Evolutionary conservation across 805 yeast genomes (phyloP).

Genomic region (Danielozyma ontarioensis): DNA sequence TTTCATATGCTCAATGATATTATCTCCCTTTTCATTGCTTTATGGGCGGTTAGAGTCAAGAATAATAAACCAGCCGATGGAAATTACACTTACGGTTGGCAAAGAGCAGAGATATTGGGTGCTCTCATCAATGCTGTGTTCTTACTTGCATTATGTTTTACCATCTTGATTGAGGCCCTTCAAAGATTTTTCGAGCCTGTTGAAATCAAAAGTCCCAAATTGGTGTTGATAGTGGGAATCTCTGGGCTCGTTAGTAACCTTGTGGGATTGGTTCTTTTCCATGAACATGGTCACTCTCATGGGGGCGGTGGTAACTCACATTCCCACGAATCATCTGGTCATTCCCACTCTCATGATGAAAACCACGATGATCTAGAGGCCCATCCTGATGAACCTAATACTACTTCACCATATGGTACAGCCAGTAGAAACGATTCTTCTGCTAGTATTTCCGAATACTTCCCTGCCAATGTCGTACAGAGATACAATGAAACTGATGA

Average conservation of each 20-base stretch:
- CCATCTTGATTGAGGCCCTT: conserved; percentile 87
- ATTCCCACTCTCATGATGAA: conserved; percentile 7
- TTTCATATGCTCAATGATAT: conserved; percentile 98
- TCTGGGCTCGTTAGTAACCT: conserved; percentile 81
- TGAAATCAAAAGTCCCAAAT: conserved; percentile 71
- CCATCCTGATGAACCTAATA: conserved; percentile 16
- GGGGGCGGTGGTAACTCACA: no score
- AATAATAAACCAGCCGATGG: conserved; percentile 77
- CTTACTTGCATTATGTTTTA: conserved; percentile 83
- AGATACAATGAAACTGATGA: conserved; percentile 34
- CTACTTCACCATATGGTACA: conserved; percentile 4
- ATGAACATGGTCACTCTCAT: conserved; percentile 55
- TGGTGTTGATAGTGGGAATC: conserved; percentile 75
- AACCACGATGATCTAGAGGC: conserved; percentile 28
- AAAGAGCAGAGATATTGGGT: conserved; percentile 93
- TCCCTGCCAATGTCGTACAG: conserved; percentile 46
- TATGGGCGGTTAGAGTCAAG: conserved; percentile 95
- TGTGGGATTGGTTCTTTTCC: conserved; percentile 81
- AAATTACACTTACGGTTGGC: conserved; percentile 95
- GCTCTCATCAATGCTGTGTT: conserved; percentile 94
- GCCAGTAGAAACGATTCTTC: conserved; percentile 17
- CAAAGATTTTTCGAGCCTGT: conserved; percentile 84
- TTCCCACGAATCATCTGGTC: no score
- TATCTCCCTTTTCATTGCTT: conserved; percentile 79
- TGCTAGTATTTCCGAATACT: conserved; percentile 27